Percentiles rank a stretch among this genome's conserved stretches.
Conservation (phyloP, 1,284 basidiomycete genomes). For the Leccinum ponderosum region DNA sequence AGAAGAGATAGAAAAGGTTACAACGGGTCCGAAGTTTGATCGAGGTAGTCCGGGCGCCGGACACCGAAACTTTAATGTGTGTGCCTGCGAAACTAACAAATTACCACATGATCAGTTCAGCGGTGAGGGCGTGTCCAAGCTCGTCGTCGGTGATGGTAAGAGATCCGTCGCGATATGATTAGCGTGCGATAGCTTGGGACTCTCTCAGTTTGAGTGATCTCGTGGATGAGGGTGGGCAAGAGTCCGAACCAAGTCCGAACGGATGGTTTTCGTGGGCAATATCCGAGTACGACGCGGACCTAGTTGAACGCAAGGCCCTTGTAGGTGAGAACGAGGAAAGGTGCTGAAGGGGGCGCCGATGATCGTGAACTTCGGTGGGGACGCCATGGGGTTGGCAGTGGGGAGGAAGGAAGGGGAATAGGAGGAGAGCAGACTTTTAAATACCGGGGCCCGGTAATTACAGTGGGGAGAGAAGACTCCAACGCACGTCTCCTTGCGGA, state of each 20-base stretch:
- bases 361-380: too few species aligned
- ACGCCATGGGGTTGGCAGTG: too few species aligned
- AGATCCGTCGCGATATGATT: slow-evolving; percentile 26
- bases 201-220: slow-evolving; percentile 30
- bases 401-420: too few species aligned
- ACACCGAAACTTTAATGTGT: too few species aligned
- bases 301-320: slow-evolving; percentile 30
- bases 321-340: slow-evolving; percentile 32
- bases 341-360: neutral
- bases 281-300: slow-evolving; percentile 28
- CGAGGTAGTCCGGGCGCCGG: neutral
- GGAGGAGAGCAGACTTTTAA: too few species aligned
- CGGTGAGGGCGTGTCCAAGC: too few species aligned
- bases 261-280: neutral
- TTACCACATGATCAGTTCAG: too few species aligned
- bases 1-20: neutral
- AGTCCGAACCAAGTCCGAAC: too few species aligned
- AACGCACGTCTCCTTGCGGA: too few species aligned
- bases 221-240: slow-evolving; percentile 31
- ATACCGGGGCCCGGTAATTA: too few species aligned
- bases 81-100: too few species aligned
- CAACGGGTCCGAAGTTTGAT: neutral
- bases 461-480: too few species aligned
- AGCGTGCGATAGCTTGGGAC: slow-evolving; percentile 23
- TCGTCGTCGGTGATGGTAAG: slow-evolving; percentile 10